phyloP scores from a whole-genome alignment of 106 monocot genomes.

The Xerophyta viscosa region DNA sequence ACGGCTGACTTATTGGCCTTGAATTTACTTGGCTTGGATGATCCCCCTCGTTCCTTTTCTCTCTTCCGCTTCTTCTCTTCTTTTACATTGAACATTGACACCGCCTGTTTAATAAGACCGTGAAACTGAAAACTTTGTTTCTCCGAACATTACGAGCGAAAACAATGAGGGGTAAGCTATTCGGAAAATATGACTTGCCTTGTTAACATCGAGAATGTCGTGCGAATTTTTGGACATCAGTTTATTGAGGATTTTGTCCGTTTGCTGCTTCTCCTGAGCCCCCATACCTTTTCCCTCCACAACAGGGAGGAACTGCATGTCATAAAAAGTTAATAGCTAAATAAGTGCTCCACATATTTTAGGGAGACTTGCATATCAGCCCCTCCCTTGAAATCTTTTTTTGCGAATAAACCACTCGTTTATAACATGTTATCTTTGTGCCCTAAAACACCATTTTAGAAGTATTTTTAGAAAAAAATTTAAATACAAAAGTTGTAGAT shows the following conservation, averaged over 20 bases:
- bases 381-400: too few species aligned
- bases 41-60: conserved; percentile 10
- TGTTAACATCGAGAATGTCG: conserved; percentile 84
- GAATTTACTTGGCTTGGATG: conserved; percentile 25
- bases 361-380: neutral
- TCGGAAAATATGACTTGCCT: conserved; percentile 28
- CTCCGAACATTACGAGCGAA: neutral
- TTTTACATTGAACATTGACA: conserved; percentile 59
- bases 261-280: conserved; percentile 72
- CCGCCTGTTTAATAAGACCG: conserved; percentile 22
- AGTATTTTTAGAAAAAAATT: too few species aligned
- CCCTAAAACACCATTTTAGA: too few species aligned
- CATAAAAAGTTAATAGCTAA: too few species aligned
- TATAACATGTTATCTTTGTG: too few species aligned
- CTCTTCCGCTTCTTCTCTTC: conserved; percentile 38
- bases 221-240: conserved; percentile 58
- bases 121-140: neutral
- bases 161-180: too few species aligned
- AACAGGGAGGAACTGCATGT: conserved; percentile 73
- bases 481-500: too few species aligned
- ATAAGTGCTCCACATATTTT: too few species aligned
- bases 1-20: conserved; percentile 27
- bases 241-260: conserved; percentile 72
- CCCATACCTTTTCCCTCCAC: conserved; percentile 94
- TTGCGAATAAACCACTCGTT: too few species aligned